A percentile compares a stretch with the other conserved stretches of the same genome.
Conservation (phyloP, 257 asterid species). For the Solanum okadae region DNA sequence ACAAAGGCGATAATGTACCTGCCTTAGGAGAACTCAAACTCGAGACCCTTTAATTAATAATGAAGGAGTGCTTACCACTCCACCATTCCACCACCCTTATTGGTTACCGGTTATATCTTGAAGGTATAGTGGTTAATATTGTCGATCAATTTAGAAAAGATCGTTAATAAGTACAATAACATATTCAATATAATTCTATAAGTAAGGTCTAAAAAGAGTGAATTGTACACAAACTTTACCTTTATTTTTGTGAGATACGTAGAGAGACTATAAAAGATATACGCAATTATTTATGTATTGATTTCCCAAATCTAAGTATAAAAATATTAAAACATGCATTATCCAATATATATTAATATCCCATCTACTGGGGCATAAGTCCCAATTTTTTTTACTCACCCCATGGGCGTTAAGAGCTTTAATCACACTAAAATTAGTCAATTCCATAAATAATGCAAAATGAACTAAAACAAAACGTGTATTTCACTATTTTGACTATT, state of each 20-base stretch:
- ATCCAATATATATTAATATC: background rate
- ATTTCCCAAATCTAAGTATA: background rate
- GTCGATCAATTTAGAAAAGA: background rate
- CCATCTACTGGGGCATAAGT: background rate
- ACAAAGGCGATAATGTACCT: accelerated
- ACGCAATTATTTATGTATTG: too few relatives aligned
- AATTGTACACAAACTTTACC: accelerated
- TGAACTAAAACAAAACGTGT: background rate
- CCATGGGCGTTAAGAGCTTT: background rate
- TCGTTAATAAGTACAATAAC: background rate
- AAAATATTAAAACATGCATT: background rate
- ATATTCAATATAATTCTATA: background rate
- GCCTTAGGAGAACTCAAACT: background rate
- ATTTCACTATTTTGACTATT: background rate
- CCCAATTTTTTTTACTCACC: background rate
- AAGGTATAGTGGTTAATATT: background rate
- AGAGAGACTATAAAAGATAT: background rate
- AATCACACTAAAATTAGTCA: background rate
- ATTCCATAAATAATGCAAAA: background rate
- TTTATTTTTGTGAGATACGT: background rate
- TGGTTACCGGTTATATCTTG: background rate
- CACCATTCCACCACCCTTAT: background rate
- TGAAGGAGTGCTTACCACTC: background rate
- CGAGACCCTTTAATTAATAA: accelerated
- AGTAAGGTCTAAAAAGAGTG: accelerated